A percentile compares a stretch with the other conserved stretches of the same genome.
Evolutionary conservation across 2,329 filamentous ascomycete genomes (phyloP).

Genomic region (Westerdykella aurantiaca): DNA sequence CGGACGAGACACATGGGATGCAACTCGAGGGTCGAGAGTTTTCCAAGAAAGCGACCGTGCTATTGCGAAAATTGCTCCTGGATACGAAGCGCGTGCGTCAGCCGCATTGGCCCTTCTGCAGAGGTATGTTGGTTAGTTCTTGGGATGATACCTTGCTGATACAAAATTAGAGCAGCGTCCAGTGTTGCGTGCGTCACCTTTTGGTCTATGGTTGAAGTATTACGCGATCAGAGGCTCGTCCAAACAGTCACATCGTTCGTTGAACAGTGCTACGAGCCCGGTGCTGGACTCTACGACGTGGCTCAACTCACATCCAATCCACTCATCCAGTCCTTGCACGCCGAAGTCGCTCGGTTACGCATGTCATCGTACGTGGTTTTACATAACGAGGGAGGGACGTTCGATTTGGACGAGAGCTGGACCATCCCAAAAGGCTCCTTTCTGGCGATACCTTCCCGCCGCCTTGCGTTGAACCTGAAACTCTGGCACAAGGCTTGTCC

Average conservation of each 20-base stretch:
- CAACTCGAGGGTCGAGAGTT: constrained; percentile 16
- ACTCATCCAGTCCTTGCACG: constrained; percentile 20
- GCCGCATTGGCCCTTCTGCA: constrained; percentile 22
- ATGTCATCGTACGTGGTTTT: constrained; percentile 10
- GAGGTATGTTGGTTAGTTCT: constrained; percentile 11
- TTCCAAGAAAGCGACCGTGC: constrained; percentile 15
- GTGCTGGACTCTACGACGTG: constrained; percentile 13
- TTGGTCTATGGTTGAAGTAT: constrained; percentile 22
- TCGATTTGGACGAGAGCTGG: constrained; percentile 19
- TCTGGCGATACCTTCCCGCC: constrained; percentile 19
- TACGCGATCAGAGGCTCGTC: constrained; percentile 15
- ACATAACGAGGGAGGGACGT: constrained; percentile 7
- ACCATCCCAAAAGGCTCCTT: constrained; percentile 11
- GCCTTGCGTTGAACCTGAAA: constrained; percentile 18
- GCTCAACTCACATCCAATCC: constrained; percentile 10
- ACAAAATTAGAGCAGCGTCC: constrained; percentile 11
- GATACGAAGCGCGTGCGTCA: constrained; percentile 11
- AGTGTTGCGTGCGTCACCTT: constrained; percentile 15
- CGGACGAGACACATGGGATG: constrained; percentile 12
- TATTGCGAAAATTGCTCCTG: constrained; percentile 6
- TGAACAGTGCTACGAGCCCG: constrained; percentile 6
- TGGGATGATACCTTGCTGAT: constrained; percentile 3
- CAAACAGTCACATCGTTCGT: constrained; percentile 12
- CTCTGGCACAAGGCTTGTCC: constrained; percentile 19
- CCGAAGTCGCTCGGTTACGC: constrained; percentile 21